Percentiles rank a stretch among this genome's conserved stretches.
phyloP scores from a whole-genome alignment of 441 rosid genomes.

The Jatropha multifida region DNA sequence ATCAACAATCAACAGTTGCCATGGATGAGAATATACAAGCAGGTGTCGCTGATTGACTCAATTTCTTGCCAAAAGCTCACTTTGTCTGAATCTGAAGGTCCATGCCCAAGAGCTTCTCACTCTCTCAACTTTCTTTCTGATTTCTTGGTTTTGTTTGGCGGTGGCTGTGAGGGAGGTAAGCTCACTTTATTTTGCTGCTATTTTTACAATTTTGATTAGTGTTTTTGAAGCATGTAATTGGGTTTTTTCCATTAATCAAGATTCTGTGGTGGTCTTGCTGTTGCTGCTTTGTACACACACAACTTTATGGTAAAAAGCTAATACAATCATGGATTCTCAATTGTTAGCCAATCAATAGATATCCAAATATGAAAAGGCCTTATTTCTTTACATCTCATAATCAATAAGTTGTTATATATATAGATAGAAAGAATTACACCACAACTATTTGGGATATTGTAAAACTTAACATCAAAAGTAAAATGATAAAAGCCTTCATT shows the following conservation, averaged over 20 bases:
- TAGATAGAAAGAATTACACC: no score
- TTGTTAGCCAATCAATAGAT: background rate
- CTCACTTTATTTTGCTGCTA: background rate
- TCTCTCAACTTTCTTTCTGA: constrained; percentile 82
- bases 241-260: background rate
- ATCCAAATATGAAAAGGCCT: background rate
- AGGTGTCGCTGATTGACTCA: constrained; percentile 57
- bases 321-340: no score
- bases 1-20: constrained; percentile 32
- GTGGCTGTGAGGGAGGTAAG: constrained; percentile 96
- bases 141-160: constrained; percentile 87
- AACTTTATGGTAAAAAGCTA: no score
- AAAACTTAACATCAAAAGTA: no score
- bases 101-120: constrained; percentile 89
- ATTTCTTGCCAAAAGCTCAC: constrained; percentile 45
- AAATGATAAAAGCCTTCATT: background rate
- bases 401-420: no score
- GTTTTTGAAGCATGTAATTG: background rate
- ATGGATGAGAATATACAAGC: constrained; percentile 71
- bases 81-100: constrained; percentile 36
- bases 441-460: no score
- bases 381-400: no score
- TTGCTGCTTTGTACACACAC: no score
- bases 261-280: no score
- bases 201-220: background rate